phyloP scores from a whole-genome alignment of 495 filamentous ascomycete genomes.

The Aspergillus baeticus region DNA sequence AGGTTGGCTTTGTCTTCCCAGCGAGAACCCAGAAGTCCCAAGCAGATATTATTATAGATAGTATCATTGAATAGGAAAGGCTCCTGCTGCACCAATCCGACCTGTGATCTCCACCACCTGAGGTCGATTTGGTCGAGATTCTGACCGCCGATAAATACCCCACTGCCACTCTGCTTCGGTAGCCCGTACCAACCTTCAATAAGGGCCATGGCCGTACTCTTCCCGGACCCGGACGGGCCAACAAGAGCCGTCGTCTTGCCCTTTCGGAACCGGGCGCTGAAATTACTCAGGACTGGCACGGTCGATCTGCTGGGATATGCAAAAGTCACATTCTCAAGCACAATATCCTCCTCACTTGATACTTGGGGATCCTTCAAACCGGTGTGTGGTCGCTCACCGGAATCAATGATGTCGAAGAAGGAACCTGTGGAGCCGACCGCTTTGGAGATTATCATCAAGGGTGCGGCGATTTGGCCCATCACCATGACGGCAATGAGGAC shows the following conservation, averaged over 20 bases:
- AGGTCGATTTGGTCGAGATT: slow-evolving; percentile 54
- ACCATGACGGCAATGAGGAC: slow-evolving; percentile 31
- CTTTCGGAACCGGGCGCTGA: slow-evolving; percentile 38
- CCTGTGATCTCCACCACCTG: slow-evolving; percentile 63
- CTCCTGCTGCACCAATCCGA: slow-evolving; percentile 68
- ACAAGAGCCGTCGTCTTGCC: slow-evolving; percentile 58
- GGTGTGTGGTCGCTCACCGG: slow-evolving; percentile 33
- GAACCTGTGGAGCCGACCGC: slow-evolving; percentile 44
- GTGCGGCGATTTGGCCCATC: slow-evolving; percentile 32
- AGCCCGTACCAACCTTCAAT: slow-evolving; percentile 61
- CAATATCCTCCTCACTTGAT: slow-evolving; percentile 46
- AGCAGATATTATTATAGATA: slow-evolving; percentile 64
- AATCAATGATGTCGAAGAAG: slow-evolving; percentile 51
- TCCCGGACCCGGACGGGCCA: slow-evolving; percentile 59
- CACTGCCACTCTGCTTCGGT: slow-evolving; percentile 9
- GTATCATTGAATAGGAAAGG: slow-evolving; percentile 69
- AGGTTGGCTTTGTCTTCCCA: slow-evolving; percentile 50
- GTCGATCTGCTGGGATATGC: slow-evolving; percentile 53
- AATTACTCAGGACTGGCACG: slow-evolving; percentile 35
- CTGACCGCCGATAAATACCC: slow-evolving; percentile 32
- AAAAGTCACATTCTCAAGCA: slow-evolving; percentile 59
- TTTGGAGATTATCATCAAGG: slow-evolving; percentile 47
- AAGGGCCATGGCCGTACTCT: slow-evolving; percentile 65
- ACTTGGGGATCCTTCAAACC: slow-evolving; percentile 27
- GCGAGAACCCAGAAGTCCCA: slow-evolving; percentile 59